Percentiles rank a stretch among this genome's conserved stretches.
Conservation (phyloP, 768 basidiomycete genomes). For the Pleurotus tuber-regium region DNA sequence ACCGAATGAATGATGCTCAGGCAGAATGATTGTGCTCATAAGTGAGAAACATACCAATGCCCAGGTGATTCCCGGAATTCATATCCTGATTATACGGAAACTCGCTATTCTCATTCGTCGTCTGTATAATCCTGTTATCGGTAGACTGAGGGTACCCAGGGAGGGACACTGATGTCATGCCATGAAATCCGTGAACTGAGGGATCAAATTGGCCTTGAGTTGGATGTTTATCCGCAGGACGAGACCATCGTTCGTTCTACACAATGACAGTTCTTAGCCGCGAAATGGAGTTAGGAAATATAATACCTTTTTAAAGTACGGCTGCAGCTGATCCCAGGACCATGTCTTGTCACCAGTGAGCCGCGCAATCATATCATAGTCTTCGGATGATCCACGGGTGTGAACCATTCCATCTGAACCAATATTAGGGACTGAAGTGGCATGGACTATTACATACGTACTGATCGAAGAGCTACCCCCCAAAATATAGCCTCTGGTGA, state of each 20-base stretch:
- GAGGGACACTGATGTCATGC: slow-evolving; percentile 21
- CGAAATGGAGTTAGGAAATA: background rate
- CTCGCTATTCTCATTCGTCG: slow-evolving; percentile 20
- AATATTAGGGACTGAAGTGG: background rate
- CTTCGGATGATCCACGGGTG: slow-evolving; percentile 24
- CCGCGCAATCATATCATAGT: slow-evolving; percentile 21
- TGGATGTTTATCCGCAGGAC: slow-evolving; percentile 27
- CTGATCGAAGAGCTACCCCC: slow-evolving; percentile 32
- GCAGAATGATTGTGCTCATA: background rate
- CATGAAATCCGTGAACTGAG: slow-evolving; percentile 21
- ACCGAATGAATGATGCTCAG: too few species aligned
- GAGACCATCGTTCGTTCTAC: too few species aligned
- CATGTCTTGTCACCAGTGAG: slow-evolving; percentile 23
- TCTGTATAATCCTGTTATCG: slow-evolving; percentile 19
- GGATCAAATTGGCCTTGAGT: slow-evolving; percentile 26
- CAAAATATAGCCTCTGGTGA: slow-evolving; percentile 26
- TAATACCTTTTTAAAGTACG: slow-evolving; percentile 21
- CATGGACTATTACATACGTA: slow-evolving; percentile 14
- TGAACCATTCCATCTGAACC: slow-evolving; percentile 24
- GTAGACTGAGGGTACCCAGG: slow-evolving; percentile 17
- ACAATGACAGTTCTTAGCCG: background rate
- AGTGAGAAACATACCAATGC: slow-evolving; percentile 20
- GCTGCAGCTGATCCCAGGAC: slow-evolving; percentile 23
- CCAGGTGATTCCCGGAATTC: slow-evolving; percentile 28
- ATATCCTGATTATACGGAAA: slow-evolving; percentile 32